These are phyloP conservation scores for Naganishia sp. DNA, from an alignment of 1,284 basidiomycete genomes.

Conservation along the genomic window DNA sequence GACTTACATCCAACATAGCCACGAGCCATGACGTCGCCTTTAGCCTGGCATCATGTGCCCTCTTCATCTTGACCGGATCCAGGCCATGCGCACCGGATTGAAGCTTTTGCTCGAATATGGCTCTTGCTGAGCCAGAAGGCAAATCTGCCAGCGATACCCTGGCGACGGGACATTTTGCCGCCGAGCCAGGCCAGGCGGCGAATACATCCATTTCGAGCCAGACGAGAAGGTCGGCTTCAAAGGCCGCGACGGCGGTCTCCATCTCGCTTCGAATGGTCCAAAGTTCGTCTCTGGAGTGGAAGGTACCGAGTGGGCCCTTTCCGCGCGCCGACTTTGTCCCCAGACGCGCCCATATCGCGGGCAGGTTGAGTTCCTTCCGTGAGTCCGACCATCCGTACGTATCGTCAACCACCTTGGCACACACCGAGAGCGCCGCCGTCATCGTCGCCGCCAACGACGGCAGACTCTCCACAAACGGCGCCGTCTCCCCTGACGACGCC, in stretches of 20 bases:
- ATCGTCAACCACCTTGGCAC: conserved; percentile 11
- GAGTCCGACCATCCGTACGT: conserved; percentile 5
- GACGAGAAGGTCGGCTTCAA: conserved; percentile 22
- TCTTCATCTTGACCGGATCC: neutral
- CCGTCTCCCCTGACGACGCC: neutral
- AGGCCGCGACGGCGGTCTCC: conserved; percentile 3
- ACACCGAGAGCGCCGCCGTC: neutral
- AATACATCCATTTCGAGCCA: conserved; percentile 32
- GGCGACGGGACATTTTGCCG: conserved; percentile 17
- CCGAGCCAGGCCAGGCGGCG: neutral
- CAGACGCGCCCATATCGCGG: neutral
- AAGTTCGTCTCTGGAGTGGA: neutral
- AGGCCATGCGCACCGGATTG: neutral
- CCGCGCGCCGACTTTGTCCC: no score
- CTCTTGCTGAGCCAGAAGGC: neutral
- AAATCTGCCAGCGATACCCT: conserved; percentile 11
- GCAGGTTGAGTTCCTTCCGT: neutral
- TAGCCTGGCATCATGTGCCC: conserved; percentile 22
- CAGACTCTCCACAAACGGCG: conserved; percentile 17
- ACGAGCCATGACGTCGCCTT: conserved; percentile 31
- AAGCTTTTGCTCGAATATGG: conserved; percentile 16
- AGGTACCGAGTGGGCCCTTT: no score
- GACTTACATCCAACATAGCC: conserved; percentile 32
- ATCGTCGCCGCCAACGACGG: conserved; percentile 9
- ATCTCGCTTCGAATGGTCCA: conserved; percentile 8